These are phyloP conservation scores for Diplodia scrobiculata DNA, from an alignment of 2,329 filamentous ascomycete genomes.

Conservation along the genomic window DNA sequence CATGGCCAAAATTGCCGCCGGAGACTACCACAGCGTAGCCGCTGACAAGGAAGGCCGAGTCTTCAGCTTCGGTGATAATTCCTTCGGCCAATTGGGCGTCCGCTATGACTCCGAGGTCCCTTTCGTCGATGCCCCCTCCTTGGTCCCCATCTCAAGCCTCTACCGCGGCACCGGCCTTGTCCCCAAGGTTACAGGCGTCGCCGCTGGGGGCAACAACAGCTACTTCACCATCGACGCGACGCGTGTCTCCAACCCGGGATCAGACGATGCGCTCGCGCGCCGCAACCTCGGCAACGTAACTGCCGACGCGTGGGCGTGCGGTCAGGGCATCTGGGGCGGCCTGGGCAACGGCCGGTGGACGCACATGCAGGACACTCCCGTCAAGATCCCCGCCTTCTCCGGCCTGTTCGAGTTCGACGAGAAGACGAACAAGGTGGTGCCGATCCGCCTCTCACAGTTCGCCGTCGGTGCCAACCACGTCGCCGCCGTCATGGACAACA, in stretches of 20 bases:
- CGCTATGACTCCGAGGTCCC: slow-evolving; percentile 65
- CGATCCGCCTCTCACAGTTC: slow-evolving; percentile 74
- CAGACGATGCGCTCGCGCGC: slow-evolving; percentile 35
- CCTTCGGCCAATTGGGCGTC: slow-evolving; percentile 86
- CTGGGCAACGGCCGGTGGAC: slow-evolving; percentile 88
- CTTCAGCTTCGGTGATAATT: slow-evolving; percentile 90
- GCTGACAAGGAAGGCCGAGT: slow-evolving; percentile 74
- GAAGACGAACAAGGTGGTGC: slow-evolving; percentile 63
- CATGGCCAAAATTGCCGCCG: slow-evolving; percentile 74
- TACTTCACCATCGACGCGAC: slow-evolving; percentile 84
- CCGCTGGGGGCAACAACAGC: slow-evolving; percentile 82
- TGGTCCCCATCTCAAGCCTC: slow-evolving; percentile 69
- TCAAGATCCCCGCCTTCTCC: slow-evolving; percentile 80
- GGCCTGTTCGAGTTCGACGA: slow-evolving; percentile 89
- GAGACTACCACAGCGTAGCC: slow-evolving; percentile 82
- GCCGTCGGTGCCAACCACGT: slow-evolving; percentile 79
- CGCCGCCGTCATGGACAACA: slow-evolving; percentile 80
- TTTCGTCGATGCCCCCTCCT: slow-evolving; percentile 68
- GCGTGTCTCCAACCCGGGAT: slow-evolving; percentile 54
- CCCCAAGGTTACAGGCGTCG: slow-evolving; percentile 72
- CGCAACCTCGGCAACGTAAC: slow-evolving; percentile 59
- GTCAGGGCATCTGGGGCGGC: slow-evolving; percentile 78
- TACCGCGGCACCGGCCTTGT: slow-evolving; percentile 67
- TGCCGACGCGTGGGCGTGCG: slow-evolving; percentile 83
- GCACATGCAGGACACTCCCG: slow-evolving; percentile 75